Base-by-base conservation (phyloP, 2,329 filamentous ascomycete species). In the Arthrobotrys conoides region DNA sequence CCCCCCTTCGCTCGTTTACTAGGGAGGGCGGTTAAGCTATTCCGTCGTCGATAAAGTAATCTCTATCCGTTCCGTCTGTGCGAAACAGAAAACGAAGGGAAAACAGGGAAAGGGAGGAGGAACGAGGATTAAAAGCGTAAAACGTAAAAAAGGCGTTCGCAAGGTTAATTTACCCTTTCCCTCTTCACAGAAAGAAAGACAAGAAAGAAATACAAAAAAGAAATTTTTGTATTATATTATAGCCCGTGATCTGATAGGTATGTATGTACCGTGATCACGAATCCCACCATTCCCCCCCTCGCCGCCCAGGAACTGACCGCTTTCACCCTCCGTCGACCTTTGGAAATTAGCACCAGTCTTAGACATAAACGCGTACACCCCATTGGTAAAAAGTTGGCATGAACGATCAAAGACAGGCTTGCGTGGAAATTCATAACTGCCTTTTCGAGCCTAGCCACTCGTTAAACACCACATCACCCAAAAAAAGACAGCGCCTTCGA, bases 361-460 rank as follows among this genome's bases (percentile, higher is more conserved):
- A 59, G 53, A 59, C 53, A 59, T 59, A 51, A 36, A 59, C 53
- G 53, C 33, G 53, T 59, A 22, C n/a, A n/a, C 20, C 48, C 20
- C 48, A 24, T 38, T 30, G 30, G 20, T 46, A 18, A 16, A n/a
- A 46, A 46, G 44, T 20, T 46, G 53, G 53, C 53, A 59, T 59
- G n/a, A 59, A 59, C 53, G 30, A 59, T 30, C 53, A 59, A 38
- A 59, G 53, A 59, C 53, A 59, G 53, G 53, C 53, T 59, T 59
- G n/a, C n/a, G 30, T 20, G 30, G 24, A 59, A 38, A 59, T 38
- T 38, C n/a, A 22, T 30, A 59, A 38, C 53, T 59, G 30, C 53
- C 53, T 59, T 59, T 59, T 59, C 53, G 24, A 38, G 53, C 20
- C n/a, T 38, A 59, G 53, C 30, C 16, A 46, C 44, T 18, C 44